Base-by-base conservation (phyloP, 1,284 basidiomycete genomes). In the Sporisorium reilianum region DNA sequence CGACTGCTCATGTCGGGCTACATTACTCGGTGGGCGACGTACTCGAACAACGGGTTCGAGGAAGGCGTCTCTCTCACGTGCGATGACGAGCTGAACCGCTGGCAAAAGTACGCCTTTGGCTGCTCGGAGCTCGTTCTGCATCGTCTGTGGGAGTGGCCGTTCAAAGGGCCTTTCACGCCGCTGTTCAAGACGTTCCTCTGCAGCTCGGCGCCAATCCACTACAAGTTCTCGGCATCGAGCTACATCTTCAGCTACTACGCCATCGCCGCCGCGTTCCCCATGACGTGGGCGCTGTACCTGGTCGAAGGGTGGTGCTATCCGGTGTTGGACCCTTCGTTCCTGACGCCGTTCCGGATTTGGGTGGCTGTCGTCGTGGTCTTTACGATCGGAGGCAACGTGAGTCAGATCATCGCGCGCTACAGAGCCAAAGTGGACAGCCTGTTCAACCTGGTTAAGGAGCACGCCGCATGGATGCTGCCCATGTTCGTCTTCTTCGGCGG, bases 91-190 rank as follows among this genome's bases (percentile, higher is more conserved):
- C 85, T 92, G 3, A 93, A 93, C 74, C 85, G 93, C 3, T 94
- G 93, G 93, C 91, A 93, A 75, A 94, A 94, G 81, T 94, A 94
- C 79, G 88, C 91, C 0, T 94, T 91, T 81, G 92, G 92, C 10
- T 74, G 85, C 54, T 91, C 81, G 66, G 87, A 84, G 55, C 25
- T 80, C 34, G 49, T 71, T 26, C 50, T 73, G 76, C 63, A 66
- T 60, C 66, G 65, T 65, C 52, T 93, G 64, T 87, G 88, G 55
- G 81, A 89, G 28, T 93, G 92, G 92, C 90, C 89, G 87, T 86
- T 86, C 63, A 86, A 88, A 59, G 92, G 92, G 7, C 93, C 93
- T 0, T 89, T 94, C 84, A 92, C 89, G 44, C 89, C 90, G 73
- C 91, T 93, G 77, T 89, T 93, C 41, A 89, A 89, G 48, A 87